Evolutionary conservation across 805 yeast genomes (phyloP).

Genomic region (Wickerhamiella hasegawae): DNA sequence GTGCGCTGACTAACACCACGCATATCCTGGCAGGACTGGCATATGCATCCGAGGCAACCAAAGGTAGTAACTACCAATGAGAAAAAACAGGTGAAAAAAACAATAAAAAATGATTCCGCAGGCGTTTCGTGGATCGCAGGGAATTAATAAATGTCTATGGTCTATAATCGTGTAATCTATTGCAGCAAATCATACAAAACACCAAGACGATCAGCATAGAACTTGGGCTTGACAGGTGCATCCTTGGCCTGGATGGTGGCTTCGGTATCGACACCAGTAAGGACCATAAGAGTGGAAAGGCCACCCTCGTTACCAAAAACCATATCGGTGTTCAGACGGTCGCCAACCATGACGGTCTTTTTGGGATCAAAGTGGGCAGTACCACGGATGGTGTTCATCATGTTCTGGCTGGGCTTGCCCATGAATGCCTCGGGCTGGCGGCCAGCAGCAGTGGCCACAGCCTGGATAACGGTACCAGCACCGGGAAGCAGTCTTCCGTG

Average conservation of each 20-base stretch:
- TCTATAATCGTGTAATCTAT: not conserved
- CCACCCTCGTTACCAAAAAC: slow-evolving; percentile 80
- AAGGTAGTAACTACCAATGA: too few species aligned
- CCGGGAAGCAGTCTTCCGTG: slow-evolving; percentile 81
- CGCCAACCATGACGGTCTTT: slow-evolving; percentile 84
- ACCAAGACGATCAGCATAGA: slow-evolving; percentile 58
- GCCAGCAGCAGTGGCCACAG: slow-evolving; percentile 60
- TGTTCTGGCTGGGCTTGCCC: slow-evolving; percentile 80
- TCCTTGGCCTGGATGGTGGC: slow-evolving; percentile 32
- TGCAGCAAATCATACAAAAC: slow-evolving; percentile 44
- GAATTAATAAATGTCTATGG: too few species aligned
- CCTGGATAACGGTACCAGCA: slow-evolving; percentile 80
- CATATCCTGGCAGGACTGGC: too few species aligned
- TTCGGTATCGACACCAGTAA: slow-evolving; percentile 82
- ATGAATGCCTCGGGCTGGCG: slow-evolving; percentile 66
- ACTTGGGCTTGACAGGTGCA: slow-evolving; percentile 39
- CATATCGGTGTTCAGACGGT: slow-evolving; percentile 89
- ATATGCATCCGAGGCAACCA: too few species aligned
- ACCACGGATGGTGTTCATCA: slow-evolving; percentile 79
- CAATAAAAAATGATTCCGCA: too few species aligned
- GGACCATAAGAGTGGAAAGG: slow-evolving; percentile 69
- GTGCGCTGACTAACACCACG: too few species aligned
- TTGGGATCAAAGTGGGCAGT: slow-evolving; percentile 35
- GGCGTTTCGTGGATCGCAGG: too few species aligned
- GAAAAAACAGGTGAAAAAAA: too few species aligned